A percentile compares a stretch with the other conserved stretches of the same genome.
phyloP scores from a whole-genome alignment of 202 grass and related monocot genomes.

The Setaria viridis region DNA sequence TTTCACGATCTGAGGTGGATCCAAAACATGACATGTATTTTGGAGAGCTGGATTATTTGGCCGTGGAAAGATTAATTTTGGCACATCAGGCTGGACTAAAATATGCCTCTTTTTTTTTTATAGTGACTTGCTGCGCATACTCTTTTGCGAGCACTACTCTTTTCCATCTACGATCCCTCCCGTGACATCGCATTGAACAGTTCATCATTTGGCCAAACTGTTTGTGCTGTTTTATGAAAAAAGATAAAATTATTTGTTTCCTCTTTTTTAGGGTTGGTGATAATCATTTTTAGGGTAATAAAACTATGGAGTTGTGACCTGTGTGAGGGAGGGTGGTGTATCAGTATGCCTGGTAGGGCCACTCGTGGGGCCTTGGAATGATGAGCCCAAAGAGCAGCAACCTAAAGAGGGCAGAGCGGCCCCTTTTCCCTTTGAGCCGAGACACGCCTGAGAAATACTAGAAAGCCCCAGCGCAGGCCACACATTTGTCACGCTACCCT shows the following conservation, averaged over 20 bases:
- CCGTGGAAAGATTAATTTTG: neutral
- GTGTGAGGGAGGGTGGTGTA: neutral
- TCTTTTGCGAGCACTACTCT: conserved; percentile 31
- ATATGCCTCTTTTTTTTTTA: neutral
- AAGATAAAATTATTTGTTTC: neutral
- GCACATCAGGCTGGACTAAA: neutral
- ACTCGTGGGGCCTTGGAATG: conserved; percentile 65
- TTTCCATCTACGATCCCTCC: neutral
- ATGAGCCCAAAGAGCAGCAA: conserved; percentile 54
- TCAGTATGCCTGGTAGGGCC: conserved; percentile 36
- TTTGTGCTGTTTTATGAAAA: neutral
- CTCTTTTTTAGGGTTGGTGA: neutral
- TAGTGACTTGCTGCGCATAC: neutral
- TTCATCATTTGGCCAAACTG: neutral
- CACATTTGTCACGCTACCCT: no score
- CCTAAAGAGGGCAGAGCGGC: conserved; percentile 43
- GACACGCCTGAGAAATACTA: conserved; percentile 44
- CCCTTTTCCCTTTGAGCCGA: conserved; percentile 53
- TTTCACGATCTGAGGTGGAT: neutral
- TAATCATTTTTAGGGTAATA: neutral
- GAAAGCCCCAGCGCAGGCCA: neutral
- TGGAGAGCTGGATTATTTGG: neutral
- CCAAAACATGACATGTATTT: no score
- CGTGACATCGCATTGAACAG: neutral
- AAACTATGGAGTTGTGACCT: neutral